Evolutionary conservation across 352 stramenopile genomes (phyloP).

Genomic region (Saprolegnia parasitica): DNA sequence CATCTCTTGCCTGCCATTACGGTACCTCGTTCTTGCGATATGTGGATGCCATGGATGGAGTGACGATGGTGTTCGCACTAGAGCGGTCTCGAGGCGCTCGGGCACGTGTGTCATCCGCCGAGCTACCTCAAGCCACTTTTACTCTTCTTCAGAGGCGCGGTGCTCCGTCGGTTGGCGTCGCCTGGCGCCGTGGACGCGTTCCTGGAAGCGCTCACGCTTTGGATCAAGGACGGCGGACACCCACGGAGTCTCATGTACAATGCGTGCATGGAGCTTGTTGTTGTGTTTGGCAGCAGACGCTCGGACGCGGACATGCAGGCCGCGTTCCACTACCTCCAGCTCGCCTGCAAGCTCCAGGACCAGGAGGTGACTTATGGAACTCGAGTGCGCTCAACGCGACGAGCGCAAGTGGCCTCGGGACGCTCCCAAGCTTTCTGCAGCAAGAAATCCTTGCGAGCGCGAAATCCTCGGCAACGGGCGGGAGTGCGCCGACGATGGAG

Average conservation of each 20-base stretch:
- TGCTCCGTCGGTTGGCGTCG: not conserved
- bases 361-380: slow-evolving; percentile 23
- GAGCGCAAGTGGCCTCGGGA: slow-evolving; percentile 13
- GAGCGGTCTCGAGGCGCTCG: not conserved
- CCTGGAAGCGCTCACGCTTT: slow-evolving; percentile 12
- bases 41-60: not conserved
- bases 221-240: slow-evolving; percentile 19
- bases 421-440: slow-evolving; percentile 9
- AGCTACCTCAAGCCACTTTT: slow-evolving; percentile 1
- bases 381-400: slow-evolving; percentile 6
- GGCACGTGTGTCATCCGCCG: slow-evolving; percentile 8
- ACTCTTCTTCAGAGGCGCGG: slow-evolving; percentile 16
- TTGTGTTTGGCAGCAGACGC: not conserved
- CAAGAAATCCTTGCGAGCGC: slow-evolving; percentile 24
- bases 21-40: too few species aligned
- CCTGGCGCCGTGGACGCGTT: not conserved
- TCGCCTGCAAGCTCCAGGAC: slow-evolving; percentile 25
- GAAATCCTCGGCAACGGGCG: not conserved
- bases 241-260: slow-evolving; percentile 18
- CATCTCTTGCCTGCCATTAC: not conserved
- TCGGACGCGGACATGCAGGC: not conserved
- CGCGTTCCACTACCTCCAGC: slow-evolving; percentile 21
- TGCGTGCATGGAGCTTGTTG: slow-evolving; percentile 25
- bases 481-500: slow-evolving; percentile 12
- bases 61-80: not conserved